Conservation (phyloP, 1,139 yeast species). For the Geotrichum cucujoidarum region DNA sequence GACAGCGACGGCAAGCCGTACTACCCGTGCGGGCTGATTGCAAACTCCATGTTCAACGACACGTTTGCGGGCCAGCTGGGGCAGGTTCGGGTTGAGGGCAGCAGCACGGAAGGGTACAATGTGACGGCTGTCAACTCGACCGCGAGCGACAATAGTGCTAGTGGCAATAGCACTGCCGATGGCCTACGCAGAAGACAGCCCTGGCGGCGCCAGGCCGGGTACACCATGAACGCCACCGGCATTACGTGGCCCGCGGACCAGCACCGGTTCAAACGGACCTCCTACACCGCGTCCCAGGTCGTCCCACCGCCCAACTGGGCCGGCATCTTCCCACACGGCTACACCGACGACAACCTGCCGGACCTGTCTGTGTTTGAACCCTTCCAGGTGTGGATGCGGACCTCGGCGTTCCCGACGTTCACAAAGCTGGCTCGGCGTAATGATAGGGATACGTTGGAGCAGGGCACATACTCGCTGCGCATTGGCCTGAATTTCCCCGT, state of each 20-base stretch:
- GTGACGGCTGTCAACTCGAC: neutral
- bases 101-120: conserved; percentile 35
- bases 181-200: neutral
- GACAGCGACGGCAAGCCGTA: conserved; percentile 50
- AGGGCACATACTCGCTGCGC: conserved; percentile 67
- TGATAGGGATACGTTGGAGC: conserved; percentile 53
- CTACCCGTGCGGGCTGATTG: conserved; percentile 95
- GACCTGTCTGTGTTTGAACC: conserved; percentile 73
- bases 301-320: conserved; percentile 97
- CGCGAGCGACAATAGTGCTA: neutral
- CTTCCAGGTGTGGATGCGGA: conserved; percentile 97
- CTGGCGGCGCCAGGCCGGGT: conserved; percentile 28
- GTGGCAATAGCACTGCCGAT: neutral
- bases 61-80: conserved; percentile 54
- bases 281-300: conserved; percentile 62
- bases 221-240: conserved; percentile 58
- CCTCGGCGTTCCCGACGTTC: conserved; percentile 84
- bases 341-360: conserved; percentile 78
- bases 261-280: conserved; percentile 72
- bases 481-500: conserved; percentile 90
- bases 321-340: conserved; percentile 77
- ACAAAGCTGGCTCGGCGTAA: conserved; percentile 78
- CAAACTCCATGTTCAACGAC: conserved; percentile 89
- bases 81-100: conserved; percentile 37
- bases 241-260: conserved; percentile 87